Base-by-base conservation (phyloP, 305 asterid genomes). In the Coffea humblotiana region DNA sequence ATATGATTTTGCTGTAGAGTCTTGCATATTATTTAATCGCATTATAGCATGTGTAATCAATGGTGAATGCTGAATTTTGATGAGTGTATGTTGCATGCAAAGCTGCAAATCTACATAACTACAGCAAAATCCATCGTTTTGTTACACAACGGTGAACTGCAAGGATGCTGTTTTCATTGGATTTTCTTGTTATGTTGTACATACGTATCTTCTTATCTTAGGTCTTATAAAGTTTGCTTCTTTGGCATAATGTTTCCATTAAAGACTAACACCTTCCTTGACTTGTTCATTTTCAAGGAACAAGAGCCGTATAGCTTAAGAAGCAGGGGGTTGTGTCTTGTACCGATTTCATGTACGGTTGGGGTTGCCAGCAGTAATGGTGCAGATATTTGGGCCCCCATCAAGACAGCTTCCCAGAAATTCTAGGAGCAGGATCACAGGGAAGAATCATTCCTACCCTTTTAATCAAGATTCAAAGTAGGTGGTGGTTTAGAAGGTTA, bases 321-420 rank as follows among this genome's bases (percentile, higher is more conserved):
- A 83, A 83, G 82, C 69, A 89, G 89, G 83, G 98, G 98, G 69
- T 82, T 94, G 45, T 92, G 97, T 71, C 86, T 94, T 19, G 91
- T 92, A 76, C 98, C 98, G 0, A 72, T 89, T 77, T 86, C 92
- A 2, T 90, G 82, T 63, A 89, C 95, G 0, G 48, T 27, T 23
- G 97, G 95, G 60, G 91, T 91, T 48, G 92, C 83, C 2, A 82
- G 90, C 77, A 88, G 96, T 88, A 94, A 94, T 51, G 98, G 98
- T 32, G 98, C 98, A 0, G 97, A 94, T 87, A 94, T 94, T 52
- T 94, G 98, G 98, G 97, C 97, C 14, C 98, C 98, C 13, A 88
- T 88, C 56, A 94, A 92, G 83, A 88, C 90, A n/a, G 71, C 64
- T 78, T 71, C 83, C 77, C 87, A 75, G 77, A 18, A 86, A 72